These are phyloP conservation scores for Scheffersomyces coipomensis DNA, from an alignment of 805 yeast species.

Conservation along the genomic window DNA sequence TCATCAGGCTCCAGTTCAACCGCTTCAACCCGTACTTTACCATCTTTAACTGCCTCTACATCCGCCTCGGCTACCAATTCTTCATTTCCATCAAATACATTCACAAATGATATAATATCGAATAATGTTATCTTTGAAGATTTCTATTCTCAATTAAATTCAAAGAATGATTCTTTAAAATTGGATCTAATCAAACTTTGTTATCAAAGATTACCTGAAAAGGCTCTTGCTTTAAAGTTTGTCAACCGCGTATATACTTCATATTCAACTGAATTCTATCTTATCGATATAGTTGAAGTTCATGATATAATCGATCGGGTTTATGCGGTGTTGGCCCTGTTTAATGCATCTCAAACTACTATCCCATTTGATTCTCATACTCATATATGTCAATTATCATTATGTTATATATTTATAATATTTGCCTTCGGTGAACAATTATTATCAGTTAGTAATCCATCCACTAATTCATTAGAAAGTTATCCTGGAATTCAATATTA, in stretches of 20 bases:
- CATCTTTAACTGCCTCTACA: no score
- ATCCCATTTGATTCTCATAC: neutral
- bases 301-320: neutral
- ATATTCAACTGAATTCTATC: conserved; percentile 35
- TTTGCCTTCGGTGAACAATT: conserved; percentile 41
- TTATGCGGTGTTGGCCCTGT: neutral
- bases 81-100: neutral
- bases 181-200: conserved; percentile 18
- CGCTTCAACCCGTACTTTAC: no score
- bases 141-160: conserved; percentile 1
- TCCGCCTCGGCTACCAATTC: no score
- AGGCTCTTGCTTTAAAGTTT: conserved; percentile 17
- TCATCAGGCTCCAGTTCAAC: no score
- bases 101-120: neutral
- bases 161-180: conserved; percentile 21
- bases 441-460: conserved; percentile 4
- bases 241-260: conserved; percentile 24
- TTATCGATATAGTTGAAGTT: conserved; percentile 24
- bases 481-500: conserved; percentile 34
- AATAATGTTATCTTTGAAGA: conserved; percentile 1
- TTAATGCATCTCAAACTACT: conserved; percentile 2
- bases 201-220: conserved; percentile 21
- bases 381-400: conserved; percentile 1
- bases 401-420: conserved; percentile 32
- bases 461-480: conserved; percentile 1